phyloP scores from a whole-genome alignment of 169 alveolate species.

The Theileria equi region DNA sequence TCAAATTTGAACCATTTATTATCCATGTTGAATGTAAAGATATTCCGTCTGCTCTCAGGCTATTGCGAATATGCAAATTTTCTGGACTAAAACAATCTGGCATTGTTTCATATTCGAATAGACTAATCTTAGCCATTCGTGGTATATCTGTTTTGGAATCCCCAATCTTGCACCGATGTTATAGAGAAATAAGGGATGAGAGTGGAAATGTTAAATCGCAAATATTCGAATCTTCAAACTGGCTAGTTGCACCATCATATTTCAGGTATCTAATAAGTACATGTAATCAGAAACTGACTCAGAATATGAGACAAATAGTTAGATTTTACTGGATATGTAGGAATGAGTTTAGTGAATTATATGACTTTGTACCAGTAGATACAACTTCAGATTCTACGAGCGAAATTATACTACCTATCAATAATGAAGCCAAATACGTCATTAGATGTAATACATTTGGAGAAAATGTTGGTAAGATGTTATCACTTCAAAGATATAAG shows the following conservation, averaged over 20 bases:
- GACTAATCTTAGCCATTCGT: constrained; percentile 64
- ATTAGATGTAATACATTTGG: not conserved
- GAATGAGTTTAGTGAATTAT: not conserved
- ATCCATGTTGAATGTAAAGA: constrained; percentile 67
- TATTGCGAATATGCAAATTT: constrained; percentile 58
- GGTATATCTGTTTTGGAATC: constrained; percentile 54
- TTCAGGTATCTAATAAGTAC: constrained; percentile 20
- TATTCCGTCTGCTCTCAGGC: constrained; percentile 50
- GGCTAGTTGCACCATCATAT: constrained; percentile 28
- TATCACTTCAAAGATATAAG: not conserved
- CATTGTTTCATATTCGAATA: constrained; percentile 40
- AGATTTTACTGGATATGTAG: constrained; percentile 39
- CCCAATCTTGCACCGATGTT: constrained; percentile 40
- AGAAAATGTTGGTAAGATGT: too few relatives aligned
- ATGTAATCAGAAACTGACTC: constrained; percentile 44
- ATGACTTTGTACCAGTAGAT: too few relatives aligned
- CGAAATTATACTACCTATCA: not conserved
- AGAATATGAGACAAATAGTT: constrained; percentile 30
- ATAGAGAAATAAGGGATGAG: not conserved
- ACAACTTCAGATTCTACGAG: too few relatives aligned
- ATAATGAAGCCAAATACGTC: not conserved
- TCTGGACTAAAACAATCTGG: constrained; percentile 76
- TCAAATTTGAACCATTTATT: constrained; percentile 75
- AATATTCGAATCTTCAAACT: not conserved
- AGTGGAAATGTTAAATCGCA: not conserved